Conservation (phyloP, 768 basidiomycete genomes). For the Collybiopsis confluens region DNA sequence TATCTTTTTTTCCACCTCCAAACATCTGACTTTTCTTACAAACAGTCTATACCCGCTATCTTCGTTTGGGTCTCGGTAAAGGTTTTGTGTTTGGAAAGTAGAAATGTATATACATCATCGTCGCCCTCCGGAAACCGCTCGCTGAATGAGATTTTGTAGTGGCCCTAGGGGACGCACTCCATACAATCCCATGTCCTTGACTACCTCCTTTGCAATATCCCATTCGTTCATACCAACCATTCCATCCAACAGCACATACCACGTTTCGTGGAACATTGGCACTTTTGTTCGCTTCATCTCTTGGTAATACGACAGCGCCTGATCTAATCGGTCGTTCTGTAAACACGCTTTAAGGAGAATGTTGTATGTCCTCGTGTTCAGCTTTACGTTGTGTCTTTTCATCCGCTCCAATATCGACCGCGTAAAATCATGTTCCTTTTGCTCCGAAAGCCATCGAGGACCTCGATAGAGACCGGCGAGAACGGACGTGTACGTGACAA, state of each 20-base stretch:
- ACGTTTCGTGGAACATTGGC: slow-evolving; percentile 58
- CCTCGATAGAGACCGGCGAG: slow-evolving; percentile 69
- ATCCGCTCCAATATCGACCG: slow-evolving; percentile 54
- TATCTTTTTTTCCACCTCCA: slow-evolving; percentile 1
- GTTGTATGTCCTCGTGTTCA: slow-evolving; percentile 71
- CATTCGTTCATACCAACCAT: slow-evolving; percentile 55
- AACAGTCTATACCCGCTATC: slow-evolving; percentile 70
- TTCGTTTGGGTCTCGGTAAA: slow-evolving; percentile 56
- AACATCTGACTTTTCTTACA: slow-evolving; percentile 12
- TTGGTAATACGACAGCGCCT: slow-evolving; percentile 55
- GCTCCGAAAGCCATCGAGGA: slow-evolving; percentile 37
- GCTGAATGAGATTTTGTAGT: slow-evolving; percentile 43
- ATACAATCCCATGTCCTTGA: slow-evolving; percentile 50
- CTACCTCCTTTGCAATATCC: slow-evolving; percentile 55
- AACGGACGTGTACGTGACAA: slow-evolving; percentile 80
- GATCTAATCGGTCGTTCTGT: slow-evolving; percentile 41
- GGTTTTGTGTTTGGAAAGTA: slow-evolving; percentile 55
- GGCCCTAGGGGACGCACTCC: slow-evolving; percentile 42
- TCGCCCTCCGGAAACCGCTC: slow-evolving; percentile 33
- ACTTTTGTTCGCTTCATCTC: slow-evolving; percentile 53
- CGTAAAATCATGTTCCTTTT: slow-evolving; percentile 42
- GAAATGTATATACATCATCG: background rate
- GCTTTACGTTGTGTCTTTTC: slow-evolving; percentile 45
- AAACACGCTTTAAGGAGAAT: slow-evolving; percentile 69
- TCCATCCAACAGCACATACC: slow-evolving; percentile 72